Percentiles rank a stretch among this genome's conserved stretches.
Conservation (phyloP, 2,329 filamentous ascomycete genomes). For the Aspergillus alliaceus region DNA sequence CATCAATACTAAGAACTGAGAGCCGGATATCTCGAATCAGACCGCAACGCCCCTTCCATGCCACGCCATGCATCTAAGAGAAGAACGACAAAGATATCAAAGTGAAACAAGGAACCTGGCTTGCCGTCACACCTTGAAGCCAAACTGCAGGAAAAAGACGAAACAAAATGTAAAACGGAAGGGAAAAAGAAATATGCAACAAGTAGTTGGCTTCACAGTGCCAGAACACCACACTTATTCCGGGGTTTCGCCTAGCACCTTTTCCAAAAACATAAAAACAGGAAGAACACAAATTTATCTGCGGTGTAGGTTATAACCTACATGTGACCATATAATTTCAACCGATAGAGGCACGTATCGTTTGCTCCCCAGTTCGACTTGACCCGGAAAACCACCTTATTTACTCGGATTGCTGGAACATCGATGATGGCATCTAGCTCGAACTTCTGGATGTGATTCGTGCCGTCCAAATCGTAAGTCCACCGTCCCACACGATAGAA, state of each 20-base stretch:
- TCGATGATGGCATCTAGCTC: constrained; percentile 39
- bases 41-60: neutral
- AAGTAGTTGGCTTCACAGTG: neutral
- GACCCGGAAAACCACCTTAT: constrained; percentile 43
- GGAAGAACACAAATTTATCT: neutral
- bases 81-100: neutral
- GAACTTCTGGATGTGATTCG: constrained; percentile 41
- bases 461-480: constrained; percentile 37
- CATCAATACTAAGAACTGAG: neutral
- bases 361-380: constrained; percentile 46
- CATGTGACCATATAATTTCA: constrained; percentile 43
- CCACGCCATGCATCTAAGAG: neutral
- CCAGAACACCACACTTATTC: neutral
- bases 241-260: neutral
- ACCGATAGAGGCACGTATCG: constrained; percentile 48
- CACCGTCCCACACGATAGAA: constrained; percentile 43
- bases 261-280: neutral
- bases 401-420: constrained; percentile 33
- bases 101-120: neutral
- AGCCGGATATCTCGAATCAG: neutral
- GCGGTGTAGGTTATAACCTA: constrained; percentile 9
- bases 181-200: neutral
- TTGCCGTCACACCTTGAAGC: too few species aligned
- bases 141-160: neutral
- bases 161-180: neutral